A percentile compares a stretch with the other conserved stretches of the same genome.
Conservation (phyloP, 2,329 filamentous ascomycete species). For the Trichoderma koningii region DNA sequence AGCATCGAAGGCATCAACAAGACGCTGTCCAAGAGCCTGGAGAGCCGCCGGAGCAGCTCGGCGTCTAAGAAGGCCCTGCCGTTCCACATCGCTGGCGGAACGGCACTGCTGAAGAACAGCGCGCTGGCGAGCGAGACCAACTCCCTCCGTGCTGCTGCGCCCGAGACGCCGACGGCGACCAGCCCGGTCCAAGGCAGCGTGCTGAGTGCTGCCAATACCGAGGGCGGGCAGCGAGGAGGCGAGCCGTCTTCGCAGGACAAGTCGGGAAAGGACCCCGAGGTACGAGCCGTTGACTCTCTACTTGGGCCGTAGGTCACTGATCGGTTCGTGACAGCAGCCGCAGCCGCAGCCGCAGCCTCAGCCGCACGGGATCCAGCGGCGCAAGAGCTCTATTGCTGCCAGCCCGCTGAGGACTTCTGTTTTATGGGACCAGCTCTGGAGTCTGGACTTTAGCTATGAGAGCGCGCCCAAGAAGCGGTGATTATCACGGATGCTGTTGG, state of each 20-base stretch:
- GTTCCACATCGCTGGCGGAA: constrained; percentile 48
- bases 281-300: constrained; percentile 57
- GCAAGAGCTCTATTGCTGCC: constrained; percentile 40
- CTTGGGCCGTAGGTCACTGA: constrained; percentile 50
- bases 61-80: constrained; percentile 76
- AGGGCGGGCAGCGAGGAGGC: constrained; percentile 33
- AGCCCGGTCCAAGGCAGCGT: constrained; percentile 45
- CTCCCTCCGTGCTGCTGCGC: constrained; percentile 53
- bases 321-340: constrained; percentile 27
- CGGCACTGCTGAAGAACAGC: constrained; percentile 50
- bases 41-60: constrained; percentile 86
- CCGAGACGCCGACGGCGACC: constrained; percentile 45
- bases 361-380: constrained; percentile 38
- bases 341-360: constrained; percentile 29
- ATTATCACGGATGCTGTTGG: background rate
- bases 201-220: constrained; percentile 32
- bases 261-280: constrained; percentile 46
- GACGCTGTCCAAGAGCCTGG: constrained; percentile 82
- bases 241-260: constrained; percentile 34
- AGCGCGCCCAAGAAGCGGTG: constrained; percentile 39
- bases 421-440: constrained; percentile 65
- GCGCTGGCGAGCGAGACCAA: constrained; percentile 61
- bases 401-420: constrained; percentile 54
- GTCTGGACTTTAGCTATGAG: constrained; percentile 59
- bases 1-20: constrained; percentile 74